phyloP scores from a whole-genome alignment of 1,284 basidiomycete genomes.

The Ganoderma resinaceum region DNA sequence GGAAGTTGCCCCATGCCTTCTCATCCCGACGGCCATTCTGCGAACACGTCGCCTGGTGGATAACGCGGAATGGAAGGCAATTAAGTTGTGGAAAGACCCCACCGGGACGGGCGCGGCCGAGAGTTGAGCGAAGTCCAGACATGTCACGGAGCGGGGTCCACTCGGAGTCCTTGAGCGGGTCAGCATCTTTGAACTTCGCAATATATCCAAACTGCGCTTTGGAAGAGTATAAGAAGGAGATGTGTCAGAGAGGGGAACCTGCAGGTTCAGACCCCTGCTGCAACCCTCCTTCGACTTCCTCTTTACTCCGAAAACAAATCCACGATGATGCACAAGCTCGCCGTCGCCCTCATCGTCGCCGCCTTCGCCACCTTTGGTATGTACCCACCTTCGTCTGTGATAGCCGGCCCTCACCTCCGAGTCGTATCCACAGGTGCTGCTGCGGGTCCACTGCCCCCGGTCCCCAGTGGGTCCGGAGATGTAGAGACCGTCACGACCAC shows the following conservation, averaged over 20 bases:
- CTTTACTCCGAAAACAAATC: neutral
- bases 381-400: neutral
- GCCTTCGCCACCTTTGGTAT: neutral
- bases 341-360: neutral
- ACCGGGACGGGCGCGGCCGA: neutral
- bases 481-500: neutral
- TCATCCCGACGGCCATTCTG: neutral
- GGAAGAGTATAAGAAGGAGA: neutral
- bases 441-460: neutral
- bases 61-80: neutral
- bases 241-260: neutral
- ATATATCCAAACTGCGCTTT: neutral
- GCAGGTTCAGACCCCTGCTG: neutral
- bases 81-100: neutral
- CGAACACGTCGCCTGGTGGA: neutral
- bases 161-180: neutral
- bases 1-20: neutral
- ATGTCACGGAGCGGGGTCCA: neutral
- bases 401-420: neutral
- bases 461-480: neutral
- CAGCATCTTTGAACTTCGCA: neutral
- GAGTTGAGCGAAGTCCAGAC: neutral
- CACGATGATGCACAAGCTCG: neutral
- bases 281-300: neutral
- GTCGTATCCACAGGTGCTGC: neutral